Base-by-base conservation (phyloP, 495 filamentous ascomycete genomes). In the Copromyces sp. region DNA sequence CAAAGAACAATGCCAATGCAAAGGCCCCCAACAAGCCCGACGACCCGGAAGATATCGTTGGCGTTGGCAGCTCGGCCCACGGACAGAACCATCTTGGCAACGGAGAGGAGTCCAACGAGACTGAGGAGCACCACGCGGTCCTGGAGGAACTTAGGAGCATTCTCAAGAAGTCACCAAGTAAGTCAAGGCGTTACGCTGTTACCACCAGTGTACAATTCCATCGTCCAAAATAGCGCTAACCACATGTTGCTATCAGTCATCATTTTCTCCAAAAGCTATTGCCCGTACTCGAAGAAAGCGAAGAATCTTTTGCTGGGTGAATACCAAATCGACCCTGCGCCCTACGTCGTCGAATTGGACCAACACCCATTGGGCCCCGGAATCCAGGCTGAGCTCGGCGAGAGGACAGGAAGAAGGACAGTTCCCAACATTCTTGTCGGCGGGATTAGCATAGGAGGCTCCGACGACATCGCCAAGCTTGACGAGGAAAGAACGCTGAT, bases 231-330 rank as follows among this genome's bases (percentile, higher is more conserved):
- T 76, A 61, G 77, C 65, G 39, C 82, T 81, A 77, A 76, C 68
- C 16, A 24, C 24, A 20, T n/a, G 39, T 37, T 24, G 2, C 24
- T 61, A 68, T 39, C 77, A 94, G 92, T 98, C 69, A 92, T 98
- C 77, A 93, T 99, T 70, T 98, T 98, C 84, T 97, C 93, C 71
- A 98, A 98, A 81, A 89, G 91, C 2, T 97, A 93, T 82, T 99
- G 95, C 81, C 93, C 91, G 0, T 90, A 88, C 83, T 97, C 94
- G 61, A 87, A 86, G 73, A 88, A 86, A 74, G 95, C 95, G 16
- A 99, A 99, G 81, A 81, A 81, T 9, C 89, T 98, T 73, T 88
- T 98, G 38, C 85, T 97, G 37, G 87, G 92, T 4, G 88, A 90
- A 74, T 98, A 98, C 83, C 84, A 84, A 39, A 97, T 98, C 78